Conservation (phyloP, 2,329 filamentous ascomycete species). For the Pseudocercospora pini-densiflorae region DNA sequence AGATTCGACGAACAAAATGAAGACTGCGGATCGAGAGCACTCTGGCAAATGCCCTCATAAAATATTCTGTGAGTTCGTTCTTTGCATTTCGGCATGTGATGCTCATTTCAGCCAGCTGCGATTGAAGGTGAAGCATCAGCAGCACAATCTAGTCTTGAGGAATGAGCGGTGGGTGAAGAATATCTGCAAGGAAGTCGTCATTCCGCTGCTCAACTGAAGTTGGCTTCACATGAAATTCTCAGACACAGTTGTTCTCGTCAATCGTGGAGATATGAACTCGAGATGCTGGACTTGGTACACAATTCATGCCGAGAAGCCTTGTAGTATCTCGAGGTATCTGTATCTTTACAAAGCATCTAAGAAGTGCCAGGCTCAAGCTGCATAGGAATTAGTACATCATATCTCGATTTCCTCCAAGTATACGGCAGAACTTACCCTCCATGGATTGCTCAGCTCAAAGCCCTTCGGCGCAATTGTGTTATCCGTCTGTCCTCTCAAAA, state of each 20-base stretch:
- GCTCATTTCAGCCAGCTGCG: background rate
- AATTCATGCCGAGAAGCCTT: background rate
- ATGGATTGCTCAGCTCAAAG: conserved; percentile 70
- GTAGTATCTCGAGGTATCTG: background rate
- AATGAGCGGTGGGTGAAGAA: background rate
- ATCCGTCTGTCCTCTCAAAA: conserved; percentile 65
- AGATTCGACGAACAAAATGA: no score
- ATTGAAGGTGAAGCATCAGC: background rate
- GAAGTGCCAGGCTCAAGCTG: conserved; percentile 22
- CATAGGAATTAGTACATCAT: conserved; percentile 5
- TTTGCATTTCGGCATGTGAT: background rate
- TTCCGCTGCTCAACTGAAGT: background rate
- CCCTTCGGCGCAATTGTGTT: conserved; percentile 62
- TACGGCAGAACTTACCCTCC: conserved; percentile 59
- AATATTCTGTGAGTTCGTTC: background rate
- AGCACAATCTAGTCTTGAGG: background rate
- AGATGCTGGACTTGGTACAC: background rate
- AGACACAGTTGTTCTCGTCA: background rate
- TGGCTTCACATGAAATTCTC: background rate
- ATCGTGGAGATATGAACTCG: background rate
- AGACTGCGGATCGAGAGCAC: no score
- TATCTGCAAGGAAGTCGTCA: background rate
- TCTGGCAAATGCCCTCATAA: background rate
- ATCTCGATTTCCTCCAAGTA: background rate
- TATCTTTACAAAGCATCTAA: background rate